Conservation (phyloP, 495 filamentous ascomycete species). For the Xeromyces bisporus region DNA sequence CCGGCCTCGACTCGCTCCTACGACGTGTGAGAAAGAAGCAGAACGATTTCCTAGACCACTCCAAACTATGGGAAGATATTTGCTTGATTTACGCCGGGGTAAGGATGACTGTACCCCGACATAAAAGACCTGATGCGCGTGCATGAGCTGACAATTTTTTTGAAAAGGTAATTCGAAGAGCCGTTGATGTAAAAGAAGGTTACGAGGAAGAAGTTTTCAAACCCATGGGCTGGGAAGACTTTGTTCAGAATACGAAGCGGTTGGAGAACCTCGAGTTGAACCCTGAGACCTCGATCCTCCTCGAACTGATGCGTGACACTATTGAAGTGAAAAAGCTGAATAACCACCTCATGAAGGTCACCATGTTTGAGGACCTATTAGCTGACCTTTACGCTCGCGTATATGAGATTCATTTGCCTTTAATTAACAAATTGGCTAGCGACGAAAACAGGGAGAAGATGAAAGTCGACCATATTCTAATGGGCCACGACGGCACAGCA, state of each 20-base stretch:
- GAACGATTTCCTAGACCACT: slow-evolving; percentile 71
- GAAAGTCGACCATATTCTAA: slow-evolving; percentile 41
- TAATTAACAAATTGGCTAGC: slow-evolving; percentile 28
- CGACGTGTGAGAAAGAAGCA: slow-evolving; percentile 68
- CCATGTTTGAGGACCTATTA: slow-evolving; percentile 76
- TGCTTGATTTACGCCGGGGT: slow-evolving; percentile 54
- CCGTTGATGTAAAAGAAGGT: slow-evolving; percentile 44
- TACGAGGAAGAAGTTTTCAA: slow-evolving; percentile 69
- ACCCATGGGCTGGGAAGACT: slow-evolving; percentile 62
- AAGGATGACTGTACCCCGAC: too few species aligned
- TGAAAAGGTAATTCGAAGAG: slow-evolving; percentile 46
- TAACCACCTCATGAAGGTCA: slow-evolving; percentile 64
- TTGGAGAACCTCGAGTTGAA: slow-evolving; percentile 36
- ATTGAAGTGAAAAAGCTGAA: slow-evolving; percentile 87
- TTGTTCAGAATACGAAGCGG: slow-evolving; percentile 41
- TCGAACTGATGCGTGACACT: slow-evolving; percentile 68
- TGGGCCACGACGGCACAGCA: slow-evolving; percentile 19
- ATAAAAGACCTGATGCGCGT: too few species aligned
- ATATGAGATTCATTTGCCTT: slow-evolving; percentile 39
- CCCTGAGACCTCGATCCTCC: slow-evolving; percentile 20
- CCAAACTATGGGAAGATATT: slow-evolving; percentile 67
- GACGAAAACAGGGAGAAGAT: slow-evolving; percentile 40
- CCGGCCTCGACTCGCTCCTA: slow-evolving; percentile 63
- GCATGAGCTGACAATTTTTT: too few species aligned
- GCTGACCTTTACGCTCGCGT: slow-evolving; percentile 73